Percentiles rank a stretch among this genome's conserved stretches.
Conservation (phyloP, 345 rosid species). For the Pistacia atlantica region DNA sequence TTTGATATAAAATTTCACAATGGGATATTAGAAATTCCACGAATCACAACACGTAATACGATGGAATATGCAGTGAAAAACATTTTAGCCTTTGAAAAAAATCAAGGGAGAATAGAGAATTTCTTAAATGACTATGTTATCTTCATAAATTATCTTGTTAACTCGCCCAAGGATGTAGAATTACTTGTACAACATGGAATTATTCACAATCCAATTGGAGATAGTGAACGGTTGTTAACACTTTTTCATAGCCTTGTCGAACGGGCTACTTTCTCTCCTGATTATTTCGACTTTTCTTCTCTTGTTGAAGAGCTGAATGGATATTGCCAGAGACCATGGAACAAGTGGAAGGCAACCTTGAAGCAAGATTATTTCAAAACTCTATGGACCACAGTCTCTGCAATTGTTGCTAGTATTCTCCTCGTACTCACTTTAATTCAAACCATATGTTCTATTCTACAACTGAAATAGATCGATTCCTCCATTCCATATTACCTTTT, state of each 20-base stretch:
- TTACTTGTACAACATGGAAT: no score
- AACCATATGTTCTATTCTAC: constrained; percentile 5
- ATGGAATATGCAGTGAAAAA: no score
- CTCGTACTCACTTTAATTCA: constrained; percentile 18
- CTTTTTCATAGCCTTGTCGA: no score
- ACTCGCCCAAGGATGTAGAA: no score
- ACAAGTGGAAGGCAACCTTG: constrained; percentile 25
- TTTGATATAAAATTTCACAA: neutral
- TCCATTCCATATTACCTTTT: neutral
- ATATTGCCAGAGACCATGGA: neutral
- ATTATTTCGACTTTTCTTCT: neutral
- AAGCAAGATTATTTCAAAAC: constrained; percentile 13
- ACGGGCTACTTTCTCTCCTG: neutral
- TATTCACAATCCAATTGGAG: no score
- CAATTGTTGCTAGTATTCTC: constrained; percentile 7
- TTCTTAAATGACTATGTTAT: no score
- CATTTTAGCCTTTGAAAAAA: no score
- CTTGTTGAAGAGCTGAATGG: neutral
- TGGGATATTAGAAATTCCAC: neutral
- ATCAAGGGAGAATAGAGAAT: no score
- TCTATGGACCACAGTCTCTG: constrained; percentile 28
- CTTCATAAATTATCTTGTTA: no score
- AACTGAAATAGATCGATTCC: neutral
- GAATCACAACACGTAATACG: neutral
- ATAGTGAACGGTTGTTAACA: no score